Base-by-base conservation (phyloP, 139 green algal genomes). In the Picocystis salinarum region DNA sequence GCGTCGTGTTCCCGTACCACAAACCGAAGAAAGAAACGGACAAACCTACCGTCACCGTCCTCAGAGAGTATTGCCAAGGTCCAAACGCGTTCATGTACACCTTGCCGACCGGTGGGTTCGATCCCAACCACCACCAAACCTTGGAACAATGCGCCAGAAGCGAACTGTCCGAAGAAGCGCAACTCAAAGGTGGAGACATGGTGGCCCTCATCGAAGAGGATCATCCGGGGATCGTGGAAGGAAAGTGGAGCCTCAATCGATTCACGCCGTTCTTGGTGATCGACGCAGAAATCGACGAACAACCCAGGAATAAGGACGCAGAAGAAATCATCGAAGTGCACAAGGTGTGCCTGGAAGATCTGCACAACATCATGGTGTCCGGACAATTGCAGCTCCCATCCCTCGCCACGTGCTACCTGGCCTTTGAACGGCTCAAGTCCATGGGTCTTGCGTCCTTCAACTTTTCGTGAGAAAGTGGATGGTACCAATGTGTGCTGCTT, bases 201-300 rank as follows among this genome's bases (percentile, higher is more conserved):
- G n/a, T 71, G 18, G 22, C 47, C 22, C 70, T 91, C 29, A 40
- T 83, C 13, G 51, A 60, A 2, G 45, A 55, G 0, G 60, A 50
- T 0, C 65, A 82, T 39, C 61, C 59, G 0, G 79, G 79, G 19
- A 55, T 85, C 40, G 37, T 69, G 15, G 79, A 91, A 46, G 66
- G 79, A 40, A 91, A 91, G 64, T 91, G 80, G 80, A 81, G 77
- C 45, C 36, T 34, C 22, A 88, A 88, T 45, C 58, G 65, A 4
- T 87, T 91, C 54, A 54, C 55, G 36, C 68, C 80, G 4, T 91
- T 70, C 45, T 53, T 91, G 5, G 66, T 73, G 36, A 66, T 91
- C 2, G 61, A 69, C 25, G n/a, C n/a, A 30, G 45, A 71, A 46
- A 50, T 51, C 1, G 48, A 58, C 33, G 28, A 19, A 1, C 34